phyloP scores from a whole-genome alignment of 1,284 basidiomycete genomes.

The Microbotryum intermedium region DNA sequence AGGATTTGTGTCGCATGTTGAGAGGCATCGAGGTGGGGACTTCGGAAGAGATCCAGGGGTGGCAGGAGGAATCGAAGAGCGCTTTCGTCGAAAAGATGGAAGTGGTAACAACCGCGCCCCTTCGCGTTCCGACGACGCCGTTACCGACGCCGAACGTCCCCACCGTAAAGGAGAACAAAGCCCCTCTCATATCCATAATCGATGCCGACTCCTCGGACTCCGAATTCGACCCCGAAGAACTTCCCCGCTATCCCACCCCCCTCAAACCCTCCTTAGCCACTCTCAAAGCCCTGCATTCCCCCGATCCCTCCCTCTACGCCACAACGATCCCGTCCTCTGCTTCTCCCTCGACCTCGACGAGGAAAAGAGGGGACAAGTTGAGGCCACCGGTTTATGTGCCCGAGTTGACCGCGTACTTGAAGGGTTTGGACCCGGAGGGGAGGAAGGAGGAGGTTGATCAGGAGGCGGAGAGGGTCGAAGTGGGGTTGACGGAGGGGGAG shows the following conservation, averaged over 20 bases:
- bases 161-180: slow-evolving; percentile 4
- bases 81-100: not conserved
- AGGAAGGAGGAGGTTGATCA: slow-evolving; percentile 53
- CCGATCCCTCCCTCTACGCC: slow-evolving; percentile 23
- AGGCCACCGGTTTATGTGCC: slow-evolving; percentile 39
- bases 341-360: slow-evolving; percentile 19
- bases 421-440: slow-evolving; percentile 33
- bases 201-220: slow-evolving; percentile 12
- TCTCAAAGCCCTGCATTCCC: slow-evolving; percentile 12
- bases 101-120: no score
- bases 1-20: slow-evolving; percentile 48
- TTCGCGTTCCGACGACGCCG: not conserved
- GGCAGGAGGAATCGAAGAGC: not conserved
- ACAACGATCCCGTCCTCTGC: slow-evolving; percentile 16
- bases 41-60: slow-evolving; percentile 34
- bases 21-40: slow-evolving; percentile 50
- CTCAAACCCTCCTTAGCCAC: slow-evolving; percentile 2
- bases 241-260: slow-evolving; percentile 22
- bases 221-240: slow-evolving; percentile 22
- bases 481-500: slow-evolving; percentile 68
- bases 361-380: slow-evolving; percentile 15
- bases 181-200: slow-evolving; percentile 26
- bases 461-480: slow-evolving; percentile 64
- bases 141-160: not conserved
- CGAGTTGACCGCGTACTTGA: slow-evolving; percentile 38